A percentile compares a stretch with the other conserved stretches of the same genome.
Evolutionary conservation across 192 early-diverging fungal genomes (phyloP).

Genomic region (Cetraspora pellucida): DNA sequence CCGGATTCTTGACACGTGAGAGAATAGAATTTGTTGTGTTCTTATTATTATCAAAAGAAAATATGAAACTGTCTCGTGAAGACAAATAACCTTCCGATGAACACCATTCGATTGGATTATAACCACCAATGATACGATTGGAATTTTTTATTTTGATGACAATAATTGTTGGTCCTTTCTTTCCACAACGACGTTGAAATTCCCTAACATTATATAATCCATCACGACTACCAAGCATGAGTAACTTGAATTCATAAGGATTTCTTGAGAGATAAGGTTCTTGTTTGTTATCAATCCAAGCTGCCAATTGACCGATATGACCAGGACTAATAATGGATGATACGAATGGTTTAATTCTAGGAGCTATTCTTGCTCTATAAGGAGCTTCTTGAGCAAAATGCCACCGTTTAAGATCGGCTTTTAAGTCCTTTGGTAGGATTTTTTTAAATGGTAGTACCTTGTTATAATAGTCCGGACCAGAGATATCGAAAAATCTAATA

Average conservation of each 20-base stretch:
- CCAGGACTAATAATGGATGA: slow-evolving; percentile 13
- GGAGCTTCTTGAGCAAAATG: neutral
- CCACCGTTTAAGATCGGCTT: neutral
- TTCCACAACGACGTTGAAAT: slow-evolving; percentile 16
- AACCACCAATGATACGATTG: slow-evolving; percentile 20
- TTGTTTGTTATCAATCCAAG: slow-evolving; percentile 29
- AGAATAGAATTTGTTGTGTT: slow-evolving; percentile 13
- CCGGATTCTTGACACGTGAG: slow-evolving; percentile 6
- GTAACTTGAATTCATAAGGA: slow-evolving; percentile 12
- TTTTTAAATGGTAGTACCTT: slow-evolving; percentile 21
- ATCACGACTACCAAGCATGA: slow-evolving; percentile 23
- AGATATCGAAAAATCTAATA: slow-evolving; percentile 32
- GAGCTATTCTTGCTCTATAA: neutral
- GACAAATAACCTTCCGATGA: neutral
- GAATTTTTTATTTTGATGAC: slow-evolving; percentile 20
- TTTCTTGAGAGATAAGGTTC: slow-evolving; percentile 1
- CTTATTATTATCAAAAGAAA: slow-evolving; percentile 15
- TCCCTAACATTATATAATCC: slow-evolving; percentile 19
- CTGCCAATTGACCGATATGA: neutral
- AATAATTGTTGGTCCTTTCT: slow-evolving; percentile 25
- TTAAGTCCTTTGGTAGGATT: slow-evolving; percentile 27
- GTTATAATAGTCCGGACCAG: slow-evolving; percentile 13
- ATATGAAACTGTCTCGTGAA: slow-evolving; percentile 28
- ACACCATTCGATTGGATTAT: slow-evolving; percentile 24
- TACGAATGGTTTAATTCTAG: neutral